Conservation (phyloP, 2,329 filamentous ascomycete genomes). For the Cladosporium sp. region DNA sequence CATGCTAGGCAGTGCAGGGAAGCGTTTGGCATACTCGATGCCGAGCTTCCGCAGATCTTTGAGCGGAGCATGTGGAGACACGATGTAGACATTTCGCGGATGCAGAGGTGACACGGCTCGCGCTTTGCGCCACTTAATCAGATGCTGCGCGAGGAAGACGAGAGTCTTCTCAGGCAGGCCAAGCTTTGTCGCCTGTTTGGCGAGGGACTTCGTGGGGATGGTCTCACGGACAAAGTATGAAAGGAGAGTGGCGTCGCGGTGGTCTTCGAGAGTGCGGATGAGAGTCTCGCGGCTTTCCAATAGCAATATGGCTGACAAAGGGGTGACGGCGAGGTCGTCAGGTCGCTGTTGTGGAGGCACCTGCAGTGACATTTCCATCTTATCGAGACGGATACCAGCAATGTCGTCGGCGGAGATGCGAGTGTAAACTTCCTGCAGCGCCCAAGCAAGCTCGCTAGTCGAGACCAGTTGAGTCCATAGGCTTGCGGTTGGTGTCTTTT, state of each 20-base stretch:
- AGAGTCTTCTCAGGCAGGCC: slow-evolving; percentile 78
- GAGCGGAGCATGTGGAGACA: slow-evolving; percentile 86
- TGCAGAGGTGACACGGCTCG: slow-evolving; percentile 90
- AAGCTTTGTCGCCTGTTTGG: slow-evolving; percentile 72
- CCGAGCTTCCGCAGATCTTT: slow-evolving; percentile 69
- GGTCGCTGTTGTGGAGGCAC: slow-evolving; percentile 60
- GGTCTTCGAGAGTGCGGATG: slow-evolving; percentile 65
- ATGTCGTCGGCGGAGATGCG: slow-evolving; percentile 27
- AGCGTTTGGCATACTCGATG: slow-evolving; percentile 72
- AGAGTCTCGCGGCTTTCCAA: slow-evolving; percentile 82
- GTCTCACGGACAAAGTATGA: slow-evolving; percentile 68
- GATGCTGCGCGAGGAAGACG: slow-evolving; percentile 83
- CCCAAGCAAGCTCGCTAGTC: slow-evolving; percentile 38
- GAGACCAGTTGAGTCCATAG: slow-evolving; percentile 27
- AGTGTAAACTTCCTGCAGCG: slow-evolving; percentile 34
- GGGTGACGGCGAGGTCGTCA: slow-evolving; percentile 38
- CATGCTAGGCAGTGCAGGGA: slow-evolving; percentile 79
- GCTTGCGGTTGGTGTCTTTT: slow-evolving; percentile 41
- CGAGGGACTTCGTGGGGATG: slow-evolving; percentile 63
- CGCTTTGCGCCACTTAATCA: slow-evolving; percentile 94
- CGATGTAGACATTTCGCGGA: slow-evolving; percentile 84
- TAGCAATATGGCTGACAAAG: slow-evolving; percentile 83
- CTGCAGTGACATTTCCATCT: slow-evolving; percentile 66
- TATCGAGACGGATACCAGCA: slow-evolving; percentile 61
- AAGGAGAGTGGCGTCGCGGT: slow-evolving; percentile 70